Evolutionary conservation across 2,329 filamentous ascomycete genomes (phyloP).

Genomic region (Aaosphaeria pasadenensis): DNA sequence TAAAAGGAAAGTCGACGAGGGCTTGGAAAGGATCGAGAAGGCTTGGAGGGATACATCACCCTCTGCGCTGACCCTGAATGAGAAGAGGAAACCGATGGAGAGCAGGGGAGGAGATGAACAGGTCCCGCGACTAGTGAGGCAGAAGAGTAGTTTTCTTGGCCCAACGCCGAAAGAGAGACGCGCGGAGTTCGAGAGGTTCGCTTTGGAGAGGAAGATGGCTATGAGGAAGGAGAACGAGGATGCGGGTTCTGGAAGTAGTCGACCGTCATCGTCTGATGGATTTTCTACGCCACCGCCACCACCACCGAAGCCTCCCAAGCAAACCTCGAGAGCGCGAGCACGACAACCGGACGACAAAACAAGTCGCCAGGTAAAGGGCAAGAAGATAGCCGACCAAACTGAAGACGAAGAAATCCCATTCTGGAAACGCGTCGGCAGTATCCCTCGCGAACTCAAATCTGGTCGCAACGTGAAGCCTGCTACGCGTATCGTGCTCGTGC

Average conservation of each 20-base stretch:
- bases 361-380: too few species aligned
- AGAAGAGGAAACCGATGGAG: too few species aligned
- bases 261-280: constrained; percentile 15
- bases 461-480: constrained; percentile 27
- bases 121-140: constrained; percentile 3
- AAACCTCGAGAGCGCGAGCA: constrained; percentile 4
- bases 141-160: constrained; percentile 27
- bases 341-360: too few species aligned
- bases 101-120: too few species aligned
- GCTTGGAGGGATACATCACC: too few species aligned
- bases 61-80: too few species aligned
- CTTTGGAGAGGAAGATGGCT: constrained; percentile 12
- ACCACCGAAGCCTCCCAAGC: constrained; percentile 1
- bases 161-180: constrained; percentile 27
- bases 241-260: constrained; percentile 13
- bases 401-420: constrained; percentile 12
- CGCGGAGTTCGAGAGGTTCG: constrained; percentile 21
- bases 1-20: too few species aligned
- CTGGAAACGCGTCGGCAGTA: constrained; percentile 22
- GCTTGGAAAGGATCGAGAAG: too few species aligned
- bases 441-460: constrained; percentile 28
- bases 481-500: constrained; percentile 27
- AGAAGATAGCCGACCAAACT: too few species aligned
- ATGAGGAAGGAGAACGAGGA: constrained; percentile 5
- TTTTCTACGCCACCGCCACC: constrained; percentile 17